These are phyloP conservation scores for Pleoardoris graminearum DNA, from an alignment of 2,329 filamentous ascomycete species.

Conservation along the genomic window DNA sequence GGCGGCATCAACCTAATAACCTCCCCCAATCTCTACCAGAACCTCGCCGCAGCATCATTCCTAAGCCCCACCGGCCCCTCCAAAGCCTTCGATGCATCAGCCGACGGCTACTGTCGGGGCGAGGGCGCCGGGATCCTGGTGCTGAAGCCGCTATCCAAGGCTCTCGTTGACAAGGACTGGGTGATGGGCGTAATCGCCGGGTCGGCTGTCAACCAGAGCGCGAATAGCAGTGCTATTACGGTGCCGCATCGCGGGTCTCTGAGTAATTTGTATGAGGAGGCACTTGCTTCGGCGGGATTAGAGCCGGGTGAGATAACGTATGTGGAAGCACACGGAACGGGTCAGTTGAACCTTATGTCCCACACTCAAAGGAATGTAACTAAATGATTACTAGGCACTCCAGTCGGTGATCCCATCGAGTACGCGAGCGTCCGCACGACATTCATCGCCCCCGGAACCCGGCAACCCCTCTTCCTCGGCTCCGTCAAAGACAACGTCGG, in stretches of 20 bases:
- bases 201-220: slow-evolving; percentile 17
- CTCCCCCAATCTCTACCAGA: slow-evolving; percentile 34
- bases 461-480: slow-evolving; percentile 21
- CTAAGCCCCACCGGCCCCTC: slow-evolving; percentile 47
- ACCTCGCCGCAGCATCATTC: slow-evolving; percentile 46
- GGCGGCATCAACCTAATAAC: slow-evolving; percentile 44
- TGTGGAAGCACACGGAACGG: slow-evolving; percentile 25
- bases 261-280: slow-evolving; percentile 10
- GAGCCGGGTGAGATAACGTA: slow-evolving; percentile 7
- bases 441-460: slow-evolving; percentile 11
- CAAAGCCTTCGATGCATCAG: slow-evolving; percentile 31
- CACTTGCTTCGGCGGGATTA: background rate
- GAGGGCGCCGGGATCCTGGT: slow-evolving; percentile 55
- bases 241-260: slow-evolving; percentile 14
- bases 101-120: slow-evolving; percentile 59
- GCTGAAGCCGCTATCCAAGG: slow-evolving; percentile 55
- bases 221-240: slow-evolving; percentile 11
- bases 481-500: slow-evolving; percentile 44
- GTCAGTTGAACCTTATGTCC: too few species aligned
- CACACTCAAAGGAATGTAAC: too few species aligned
- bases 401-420: slow-evolving; percentile 26
- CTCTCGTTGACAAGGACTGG: slow-evolving; percentile 53
- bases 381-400: too few species aligned
- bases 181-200: slow-evolving; percentile 51
- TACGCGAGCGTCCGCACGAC: slow-evolving; percentile 19